A percentile compares a stretch with the other conserved stretches of the same genome.
phyloP scores from a whole-genome alignment of 2,329 filamentous ascomycete species.

The Colletotrichum noveboracense region DNA sequence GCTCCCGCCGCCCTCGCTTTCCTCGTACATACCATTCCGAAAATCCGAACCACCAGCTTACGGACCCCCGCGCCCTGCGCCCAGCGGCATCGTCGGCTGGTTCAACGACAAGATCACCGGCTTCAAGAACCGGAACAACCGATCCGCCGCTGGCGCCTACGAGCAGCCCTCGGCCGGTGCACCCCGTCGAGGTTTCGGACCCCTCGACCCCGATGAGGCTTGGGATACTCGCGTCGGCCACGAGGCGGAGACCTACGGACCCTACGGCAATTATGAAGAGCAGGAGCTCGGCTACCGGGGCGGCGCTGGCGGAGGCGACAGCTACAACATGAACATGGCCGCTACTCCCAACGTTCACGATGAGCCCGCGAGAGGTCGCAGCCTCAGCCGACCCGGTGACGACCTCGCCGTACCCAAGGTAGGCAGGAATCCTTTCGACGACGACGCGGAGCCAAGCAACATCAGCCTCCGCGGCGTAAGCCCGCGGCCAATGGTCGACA shows the following conservation, averaged over 20 bases:
- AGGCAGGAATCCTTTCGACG: constrained; percentile 72
- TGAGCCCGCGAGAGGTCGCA: constrained; percentile 22
- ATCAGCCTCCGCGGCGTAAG: constrained; percentile 73
- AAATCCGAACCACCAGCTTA: constrained; percentile 48
- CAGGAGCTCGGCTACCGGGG: constrained; percentile 67
- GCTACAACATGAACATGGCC: constrained; percentile 57
- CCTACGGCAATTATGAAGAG: constrained; percentile 74
- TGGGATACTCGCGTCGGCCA: constrained; percentile 83
- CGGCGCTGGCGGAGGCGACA: constrained; percentile 41
- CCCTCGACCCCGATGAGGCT: constrained; percentile 81
- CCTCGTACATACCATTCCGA: constrained; percentile 75
- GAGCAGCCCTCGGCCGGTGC: constrained; percentile 57
- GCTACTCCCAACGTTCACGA: constrained; percentile 37
- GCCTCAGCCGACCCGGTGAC: constrained; percentile 17
- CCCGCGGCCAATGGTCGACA: constrained; percentile 70
- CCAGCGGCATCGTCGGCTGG: constrained; percentile 74
- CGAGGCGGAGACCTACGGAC: constrained; percentile 70
- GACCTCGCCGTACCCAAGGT: constrained; percentile 38
- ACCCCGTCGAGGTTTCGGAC: constrained; percentile 64
- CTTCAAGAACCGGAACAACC: constrained; percentile 69
- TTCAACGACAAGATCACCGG: constrained; percentile 68
- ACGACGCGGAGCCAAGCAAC: constrained; percentile 67
- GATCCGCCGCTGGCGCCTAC: constrained; percentile 74
- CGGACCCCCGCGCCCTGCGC: constrained; percentile 57
- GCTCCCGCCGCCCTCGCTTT: constrained; percentile 73